Conservation (phyloP, 2,329 filamentous ascomycete species). For the Stemphylium beticola region DNA sequence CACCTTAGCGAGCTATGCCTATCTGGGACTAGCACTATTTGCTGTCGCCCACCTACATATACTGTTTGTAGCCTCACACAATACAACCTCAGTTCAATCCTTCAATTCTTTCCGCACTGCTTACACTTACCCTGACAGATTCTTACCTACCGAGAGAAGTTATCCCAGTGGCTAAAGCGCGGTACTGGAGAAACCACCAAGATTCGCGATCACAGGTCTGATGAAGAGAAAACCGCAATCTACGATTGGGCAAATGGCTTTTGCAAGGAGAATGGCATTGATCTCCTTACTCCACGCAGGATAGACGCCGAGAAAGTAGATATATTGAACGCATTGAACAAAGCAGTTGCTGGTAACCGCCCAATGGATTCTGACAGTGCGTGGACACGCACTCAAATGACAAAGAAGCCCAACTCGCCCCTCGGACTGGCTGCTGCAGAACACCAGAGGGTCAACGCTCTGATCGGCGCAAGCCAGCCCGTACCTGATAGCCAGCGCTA, state of each 20-base stretch:
- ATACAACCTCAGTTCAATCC: no score
- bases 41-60: no score
- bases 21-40: no score
- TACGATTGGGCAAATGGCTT: background rate
- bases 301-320: background rate
- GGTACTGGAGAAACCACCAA: background rate
- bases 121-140: no score
- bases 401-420: background rate
- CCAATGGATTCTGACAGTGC: background rate
- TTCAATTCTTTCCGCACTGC: no score
- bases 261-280: background rate
- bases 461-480: background rate
- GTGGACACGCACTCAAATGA: background rate
- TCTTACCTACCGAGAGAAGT: background rate
- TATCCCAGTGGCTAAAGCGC: background rate
- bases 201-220: background rate
- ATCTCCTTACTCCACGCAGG: background rate
- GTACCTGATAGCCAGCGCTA: background rate
- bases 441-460: background rate
- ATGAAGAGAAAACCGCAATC: background rate
- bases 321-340: background rate
- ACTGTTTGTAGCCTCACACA: no score
- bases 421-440: background rate
- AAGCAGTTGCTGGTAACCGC: background rate
- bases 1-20: no score